Percentiles rank a stretch among this genome's conserved stretches.
Conservation (phyloP, 352 stramenopile genomes). For the Phytopythium helicoides region DNA sequence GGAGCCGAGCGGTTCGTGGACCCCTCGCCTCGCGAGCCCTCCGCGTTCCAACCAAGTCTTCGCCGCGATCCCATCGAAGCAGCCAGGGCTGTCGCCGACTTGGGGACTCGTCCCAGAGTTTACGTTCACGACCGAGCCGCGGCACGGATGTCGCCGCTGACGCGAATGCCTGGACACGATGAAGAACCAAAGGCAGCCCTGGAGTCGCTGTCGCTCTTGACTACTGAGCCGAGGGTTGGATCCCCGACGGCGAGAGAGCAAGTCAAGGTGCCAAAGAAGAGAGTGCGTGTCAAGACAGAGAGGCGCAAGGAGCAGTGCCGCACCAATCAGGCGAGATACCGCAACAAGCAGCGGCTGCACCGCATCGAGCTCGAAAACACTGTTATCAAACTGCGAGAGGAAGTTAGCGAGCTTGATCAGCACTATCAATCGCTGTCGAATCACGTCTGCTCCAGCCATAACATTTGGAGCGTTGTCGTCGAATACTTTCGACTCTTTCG, state of each 20-base stretch:
- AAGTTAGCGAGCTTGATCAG: slow-evolving; percentile 22
- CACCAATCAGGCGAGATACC: slow-evolving; percentile 27
- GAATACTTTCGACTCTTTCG: slow-evolving; percentile 23
- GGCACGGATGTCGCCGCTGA: no score
- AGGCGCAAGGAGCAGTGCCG: slow-evolving; percentile 30
- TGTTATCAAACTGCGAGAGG: slow-evolving; percentile 14
- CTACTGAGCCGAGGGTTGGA: no score
- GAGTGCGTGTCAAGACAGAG: slow-evolving; percentile 23
- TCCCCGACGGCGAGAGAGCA: not conserved
- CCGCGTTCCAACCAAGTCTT: no score
- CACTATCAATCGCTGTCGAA: slow-evolving; percentile 8
- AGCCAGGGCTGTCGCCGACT: no score
- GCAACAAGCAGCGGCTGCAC: slow-evolving; percentile 18
- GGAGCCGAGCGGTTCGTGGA: no score
- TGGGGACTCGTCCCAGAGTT: no score
- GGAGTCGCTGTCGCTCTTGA: no score
- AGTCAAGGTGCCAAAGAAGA: slow-evolving; percentile 11
- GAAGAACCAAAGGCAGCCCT: no score
- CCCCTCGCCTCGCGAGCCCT: no score
- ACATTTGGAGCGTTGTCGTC: slow-evolving; percentile 11
- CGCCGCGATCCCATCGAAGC: no score
- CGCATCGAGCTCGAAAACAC: slow-evolving; percentile 12
- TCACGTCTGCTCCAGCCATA: not conserved
- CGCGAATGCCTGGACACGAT: no score
- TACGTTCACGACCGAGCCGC: no score